These are phyloP conservation scores for Pichia nakasei DNA, from an alignment of 805 yeast genomes.

Conservation along the genomic window DNA sequence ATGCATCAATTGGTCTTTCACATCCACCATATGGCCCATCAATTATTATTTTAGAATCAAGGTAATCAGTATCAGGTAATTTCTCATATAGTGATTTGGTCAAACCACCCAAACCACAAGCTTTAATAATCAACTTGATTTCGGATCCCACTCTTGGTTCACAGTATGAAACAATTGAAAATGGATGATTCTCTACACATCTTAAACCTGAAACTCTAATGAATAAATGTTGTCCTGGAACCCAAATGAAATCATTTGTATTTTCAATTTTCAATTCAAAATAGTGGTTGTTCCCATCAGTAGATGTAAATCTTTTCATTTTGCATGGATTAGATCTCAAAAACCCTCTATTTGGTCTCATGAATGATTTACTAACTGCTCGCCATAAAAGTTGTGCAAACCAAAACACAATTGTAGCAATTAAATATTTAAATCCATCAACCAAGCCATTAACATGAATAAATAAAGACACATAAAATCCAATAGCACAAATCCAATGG, in stretches of 20 bases:
- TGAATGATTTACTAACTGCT: slow-evolving; percentile 35
- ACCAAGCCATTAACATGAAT: slow-evolving; percentile 34
- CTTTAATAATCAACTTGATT: slow-evolving; percentile 37
- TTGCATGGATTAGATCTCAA: slow-evolving; percentile 19
- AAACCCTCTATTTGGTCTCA: slow-evolving; percentile 34
- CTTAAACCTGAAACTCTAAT: slow-evolving; percentile 37
- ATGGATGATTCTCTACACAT: slow-evolving; percentile 47
- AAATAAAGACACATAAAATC: slow-evolving; percentile 37
- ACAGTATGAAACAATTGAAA: slow-evolving; percentile 35
- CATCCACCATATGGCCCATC: slow-evolving; percentile 57
- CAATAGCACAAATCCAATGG: slow-evolving; percentile 47
- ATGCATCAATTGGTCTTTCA: slow-evolving; percentile 35
- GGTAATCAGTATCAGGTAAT: slow-evolving; percentile 21
- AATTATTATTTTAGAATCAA: slow-evolving; percentile 27
- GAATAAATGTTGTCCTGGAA: slow-evolving; percentile 48
- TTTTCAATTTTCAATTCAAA: slow-evolving; percentile 29
- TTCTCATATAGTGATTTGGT: slow-evolving; percentile 29
- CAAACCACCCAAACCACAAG: slow-evolving; percentile 33
- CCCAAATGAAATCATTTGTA: slow-evolving; percentile 34
- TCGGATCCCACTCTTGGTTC: slow-evolving; percentile 17
- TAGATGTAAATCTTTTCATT: slow-evolving; percentile 26
- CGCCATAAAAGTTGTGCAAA: slow-evolving; percentile 39
- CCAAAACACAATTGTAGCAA: slow-evolving; percentile 47
- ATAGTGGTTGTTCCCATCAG: slow-evolving; percentile 25
- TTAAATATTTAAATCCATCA: slow-evolving; percentile 34